A percentile compares a stretch with the other conserved stretches of the same genome.
Conservation (phyloP, 1,139 yeast genomes). For the Yamadazyma oceani region DNA sequence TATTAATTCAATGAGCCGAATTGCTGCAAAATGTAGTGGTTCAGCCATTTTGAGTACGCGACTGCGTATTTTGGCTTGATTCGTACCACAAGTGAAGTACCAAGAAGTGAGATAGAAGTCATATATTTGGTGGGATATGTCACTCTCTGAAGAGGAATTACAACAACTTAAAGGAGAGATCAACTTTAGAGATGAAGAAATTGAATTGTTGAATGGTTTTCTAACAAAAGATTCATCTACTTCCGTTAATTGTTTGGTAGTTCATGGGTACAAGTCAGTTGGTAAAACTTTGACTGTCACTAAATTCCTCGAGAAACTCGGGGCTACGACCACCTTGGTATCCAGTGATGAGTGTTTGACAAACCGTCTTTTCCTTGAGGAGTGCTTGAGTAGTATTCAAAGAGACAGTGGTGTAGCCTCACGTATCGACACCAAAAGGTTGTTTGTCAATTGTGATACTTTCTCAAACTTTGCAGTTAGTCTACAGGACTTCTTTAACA, state of each 20-base stretch:
- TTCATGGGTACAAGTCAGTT: slow-evolving; percentile 43
- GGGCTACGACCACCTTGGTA: slow-evolving; percentile 27
- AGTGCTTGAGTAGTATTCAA: slow-evolving; percentile 32
- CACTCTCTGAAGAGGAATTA: not conserved
- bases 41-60: too few relatives aligned
- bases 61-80: slow-evolving; percentile 24
- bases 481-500: slow-evolving; percentile 37
- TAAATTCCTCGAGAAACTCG: slow-evolving; percentile 24
- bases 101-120: not conserved
- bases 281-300: slow-evolving; percentile 40
- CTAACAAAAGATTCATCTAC: slow-evolving; percentile 20
- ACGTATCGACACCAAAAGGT: slow-evolving; percentile 4
- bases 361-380: slow-evolving; percentile 37
- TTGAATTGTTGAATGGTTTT: slow-evolving; percentile 30
- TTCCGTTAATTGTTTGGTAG: slow-evolving; percentile 31
- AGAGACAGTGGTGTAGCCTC: not conserved
- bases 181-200: slow-evolving; percentile 25
- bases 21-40: slow-evolving; percentile 1
- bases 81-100: not conserved
- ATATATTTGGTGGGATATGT: not conserved
- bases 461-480: slow-evolving; percentile 47
- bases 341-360: slow-evolving; percentile 43
- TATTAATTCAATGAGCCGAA: not conserved
- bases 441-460: slow-evolving; percentile 38
- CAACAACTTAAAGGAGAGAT: slow-evolving; percentile 8